Evolutionary conservation across 2,329 filamentous ascomycete species (phyloP).

Genomic region (Polychaeton citri): DNA sequence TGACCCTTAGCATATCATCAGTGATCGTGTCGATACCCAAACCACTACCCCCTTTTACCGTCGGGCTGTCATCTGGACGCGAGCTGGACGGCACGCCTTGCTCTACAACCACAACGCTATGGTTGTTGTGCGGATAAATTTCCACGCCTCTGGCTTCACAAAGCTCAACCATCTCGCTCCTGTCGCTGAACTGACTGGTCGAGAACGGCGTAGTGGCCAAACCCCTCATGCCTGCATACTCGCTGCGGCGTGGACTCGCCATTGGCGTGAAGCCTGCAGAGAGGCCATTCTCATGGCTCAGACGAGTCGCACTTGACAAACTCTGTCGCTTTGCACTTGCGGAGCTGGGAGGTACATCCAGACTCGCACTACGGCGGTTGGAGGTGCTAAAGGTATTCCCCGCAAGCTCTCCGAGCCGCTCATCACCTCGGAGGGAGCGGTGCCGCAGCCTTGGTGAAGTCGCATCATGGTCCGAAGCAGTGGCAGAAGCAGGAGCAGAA

Average conservation of each 20-base stretch:
- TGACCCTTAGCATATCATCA: background rate
- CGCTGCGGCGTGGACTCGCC: background rate
- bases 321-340: too few relatives aligned
- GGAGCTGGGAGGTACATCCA: too few relatives aligned
- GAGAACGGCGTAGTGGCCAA: background rate
- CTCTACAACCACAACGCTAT: slow-evolving; percentile 51
- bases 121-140: slow-evolving; percentile 50
- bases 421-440: background rate
- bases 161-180: slow-evolving; percentile 33
- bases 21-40: too few relatives aligned
- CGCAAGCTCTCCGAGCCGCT: background rate
- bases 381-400: background rate
- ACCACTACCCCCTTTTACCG: background rate
- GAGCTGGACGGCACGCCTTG: slow-evolving; percentile 15
- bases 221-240: background rate
- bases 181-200: slow-evolving; percentile 1
- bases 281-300: background rate
- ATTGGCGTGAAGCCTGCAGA: background rate
- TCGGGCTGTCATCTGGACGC: background rate
- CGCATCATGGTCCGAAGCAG: background rate
- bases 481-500: too few relatives aligned
- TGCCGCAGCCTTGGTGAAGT: background rate
- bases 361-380: too few relatives aligned
- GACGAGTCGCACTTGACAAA: background rate
- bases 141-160: slow-evolving; percentile 48